A percentile compares a stretch with the other conserved stretches of the same genome.
Conservation (phyloP, 257 asterid species). For the Gardenia jasminoides region DNA sequence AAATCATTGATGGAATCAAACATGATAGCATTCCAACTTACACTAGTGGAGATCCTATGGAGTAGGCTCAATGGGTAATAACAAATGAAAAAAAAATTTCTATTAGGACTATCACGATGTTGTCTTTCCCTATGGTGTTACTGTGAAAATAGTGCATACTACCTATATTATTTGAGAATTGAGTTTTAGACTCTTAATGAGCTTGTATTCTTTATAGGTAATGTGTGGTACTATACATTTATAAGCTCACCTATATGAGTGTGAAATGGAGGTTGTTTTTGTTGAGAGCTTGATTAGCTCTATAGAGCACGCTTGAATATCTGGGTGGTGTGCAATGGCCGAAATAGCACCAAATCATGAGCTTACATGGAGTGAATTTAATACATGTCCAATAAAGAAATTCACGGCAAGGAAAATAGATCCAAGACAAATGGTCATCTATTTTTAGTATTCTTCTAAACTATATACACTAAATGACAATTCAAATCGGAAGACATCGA, state of each 20-base stretch:
- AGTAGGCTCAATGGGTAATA: neutral
- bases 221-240: neutral
- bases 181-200: neutral
- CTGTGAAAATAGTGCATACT: neutral
- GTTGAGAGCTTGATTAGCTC: neutral
- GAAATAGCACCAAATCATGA: neutral
- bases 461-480: neutral
- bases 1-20: neutral
- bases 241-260: conserved; percentile 1
- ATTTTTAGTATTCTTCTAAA: neutral
- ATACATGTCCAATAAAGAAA: neutral
- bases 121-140: neutral
- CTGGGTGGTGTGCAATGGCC: neutral
- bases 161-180: neutral
- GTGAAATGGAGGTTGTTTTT: neutral
- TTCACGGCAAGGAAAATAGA: neutral
- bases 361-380: neutral
- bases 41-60: neutral
- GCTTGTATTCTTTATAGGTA: neutral
- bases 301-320: neutral
- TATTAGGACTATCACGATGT: neutral
- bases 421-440: neutral
- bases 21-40: neutral
- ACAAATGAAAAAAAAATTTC: neutral
- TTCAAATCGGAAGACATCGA: neutral